Evolutionary conservation across 2,329 filamentous ascomycete species (phyloP), one percentile per base, ranked within the genome.

Genomic region (Pseudogymnoascus sp.): DNA sequence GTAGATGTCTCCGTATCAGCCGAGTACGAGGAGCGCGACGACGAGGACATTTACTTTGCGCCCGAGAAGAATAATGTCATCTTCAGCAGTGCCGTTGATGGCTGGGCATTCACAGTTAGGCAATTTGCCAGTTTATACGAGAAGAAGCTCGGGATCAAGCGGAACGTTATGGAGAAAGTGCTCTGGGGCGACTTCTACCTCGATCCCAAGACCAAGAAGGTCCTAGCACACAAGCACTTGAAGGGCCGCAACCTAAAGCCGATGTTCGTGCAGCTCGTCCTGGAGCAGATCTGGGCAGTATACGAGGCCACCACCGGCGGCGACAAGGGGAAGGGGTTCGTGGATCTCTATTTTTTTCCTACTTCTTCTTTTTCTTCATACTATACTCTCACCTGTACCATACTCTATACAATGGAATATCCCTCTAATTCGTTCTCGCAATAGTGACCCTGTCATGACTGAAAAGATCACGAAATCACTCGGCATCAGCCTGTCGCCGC

Each of bases 41-140:
- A 99, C 71, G 93, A 97, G 74, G 93, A 97, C 74, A 87, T 99
- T 26, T 99, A 99, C 75, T 99, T 99, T 76, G 91, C 95, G 0
- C 95, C 95, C 0, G 95, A 99, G 73, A 96, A 93, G 76, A 97
- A 97, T 76, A 99, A 99, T 72, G 95, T 99, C 75, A 97, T 99
- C 67, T 99, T 99, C 75, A 92, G 91, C 78, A 97, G 93, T 74
- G 95, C 95, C 65, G 89, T 96, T 64, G 95, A 99, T 73, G 95
- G 95, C n/a, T 99, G 95, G 95, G 95, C 95, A 2, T 99, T 99
- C 71, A 99, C 95, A 0, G 88, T 96, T 60, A 86, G 92, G 61
- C 95, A 99, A 71, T 99, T 99, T 74, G 93, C 95, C 17, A 85
- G 85, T 38, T 79, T 97, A 28, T 99, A 97, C 73, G 93, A 97